phyloP scores from a whole-genome alignment of 1,284 basidiomycete genomes.

The Pterulicium gracile region DNA sequence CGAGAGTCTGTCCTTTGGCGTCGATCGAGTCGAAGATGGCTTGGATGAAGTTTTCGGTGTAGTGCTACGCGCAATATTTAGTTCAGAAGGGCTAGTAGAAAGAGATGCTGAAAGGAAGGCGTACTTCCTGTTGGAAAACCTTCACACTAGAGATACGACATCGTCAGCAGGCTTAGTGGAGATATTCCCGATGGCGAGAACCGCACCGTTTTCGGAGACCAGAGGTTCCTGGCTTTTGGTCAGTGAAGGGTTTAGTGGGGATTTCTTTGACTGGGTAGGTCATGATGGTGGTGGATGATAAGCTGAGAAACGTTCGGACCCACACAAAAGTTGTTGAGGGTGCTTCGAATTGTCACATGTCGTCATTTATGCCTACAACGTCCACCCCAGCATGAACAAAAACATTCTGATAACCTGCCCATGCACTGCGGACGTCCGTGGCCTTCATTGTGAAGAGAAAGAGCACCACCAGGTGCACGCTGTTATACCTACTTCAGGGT shows the following conservation, averaged over 20 bases:
- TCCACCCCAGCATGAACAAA: too few relatives aligned
- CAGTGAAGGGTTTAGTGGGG: constrained; percentile 69
- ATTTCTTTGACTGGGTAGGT: constrained; percentile 46
- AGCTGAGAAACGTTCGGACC: too few relatives aligned
- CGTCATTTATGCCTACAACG: too few relatives aligned
- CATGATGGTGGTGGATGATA: constrained; percentile 18
- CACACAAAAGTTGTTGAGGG: too few relatives aligned
- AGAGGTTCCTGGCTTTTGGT: constrained; percentile 93
- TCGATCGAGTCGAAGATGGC: constrained; percentile 89
- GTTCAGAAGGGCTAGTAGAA: constrained; percentile 11
- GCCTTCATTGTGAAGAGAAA: too few relatives aligned
- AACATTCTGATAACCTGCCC: too few relatives aligned
- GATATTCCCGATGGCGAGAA: constrained; percentile 2
- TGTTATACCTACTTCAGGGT: too few relatives aligned
- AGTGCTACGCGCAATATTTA: constrained; percentile 50
- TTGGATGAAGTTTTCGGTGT: constrained; percentile 99
- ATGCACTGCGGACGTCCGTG: too few relatives aligned
- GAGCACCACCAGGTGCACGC: too few relatives aligned
- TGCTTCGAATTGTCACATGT: too few relatives aligned
- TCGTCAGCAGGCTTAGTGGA: constrained; percentile 10
- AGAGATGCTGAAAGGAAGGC: constrained; percentile 15
- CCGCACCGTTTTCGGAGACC: constrained; percentile 83
- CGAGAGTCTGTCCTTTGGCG: constrained; percentile 76
- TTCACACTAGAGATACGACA: constrained; percentile 56
- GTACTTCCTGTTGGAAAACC: constrained; percentile 83